phyloP scores from a whole-genome alignment of 495 filamentous ascomycete genomes.

The Hyaloscypha finlandica region DNA sequence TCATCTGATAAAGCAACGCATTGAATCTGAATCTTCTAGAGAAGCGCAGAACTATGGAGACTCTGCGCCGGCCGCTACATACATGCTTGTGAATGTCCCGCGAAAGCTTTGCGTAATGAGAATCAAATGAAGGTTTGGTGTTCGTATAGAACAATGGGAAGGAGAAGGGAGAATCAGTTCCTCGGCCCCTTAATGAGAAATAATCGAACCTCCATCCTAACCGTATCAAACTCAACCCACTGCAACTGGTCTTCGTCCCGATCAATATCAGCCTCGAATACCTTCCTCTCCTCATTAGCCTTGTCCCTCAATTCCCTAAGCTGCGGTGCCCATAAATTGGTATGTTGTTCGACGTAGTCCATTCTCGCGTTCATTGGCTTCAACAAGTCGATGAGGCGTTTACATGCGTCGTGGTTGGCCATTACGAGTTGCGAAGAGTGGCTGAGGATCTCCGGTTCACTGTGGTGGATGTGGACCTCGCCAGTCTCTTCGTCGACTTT shows the following conservation, averaged over 20 bases:
- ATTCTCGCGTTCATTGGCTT: slow-evolving; percentile 5
- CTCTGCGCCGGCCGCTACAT: too few species aligned
- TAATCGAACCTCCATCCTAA: not conserved
- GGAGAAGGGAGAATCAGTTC: not conserved
- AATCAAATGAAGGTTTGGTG: too few species aligned
- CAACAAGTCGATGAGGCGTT: not conserved
- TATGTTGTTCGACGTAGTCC: slow-evolving; percentile 16
- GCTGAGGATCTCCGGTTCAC: not conserved
- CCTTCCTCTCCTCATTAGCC: not conserved
- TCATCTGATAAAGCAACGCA: too few species aligned
- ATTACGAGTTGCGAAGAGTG: not conserved
- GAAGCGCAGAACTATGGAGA: too few species aligned
- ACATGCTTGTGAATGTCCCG: not conserved
- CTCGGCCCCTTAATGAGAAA: not conserved
- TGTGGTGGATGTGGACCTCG: not conserved
- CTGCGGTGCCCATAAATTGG: not conserved
- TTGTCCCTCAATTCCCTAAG: slow-evolving; percentile 10
- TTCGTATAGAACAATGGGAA: not conserved
- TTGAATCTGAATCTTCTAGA: too few species aligned
- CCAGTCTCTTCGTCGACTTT: not conserved
- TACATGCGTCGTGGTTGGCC: slow-evolving; percentile 10
- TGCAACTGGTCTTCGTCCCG: not conserved
- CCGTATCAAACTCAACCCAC: slow-evolving; percentile 1
- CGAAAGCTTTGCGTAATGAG: too few species aligned
- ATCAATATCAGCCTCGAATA: not conserved